Evolutionary conservation across 1,139 yeast genomes (phyloP).

Genomic region (Spathaspora sp.): DNA sequence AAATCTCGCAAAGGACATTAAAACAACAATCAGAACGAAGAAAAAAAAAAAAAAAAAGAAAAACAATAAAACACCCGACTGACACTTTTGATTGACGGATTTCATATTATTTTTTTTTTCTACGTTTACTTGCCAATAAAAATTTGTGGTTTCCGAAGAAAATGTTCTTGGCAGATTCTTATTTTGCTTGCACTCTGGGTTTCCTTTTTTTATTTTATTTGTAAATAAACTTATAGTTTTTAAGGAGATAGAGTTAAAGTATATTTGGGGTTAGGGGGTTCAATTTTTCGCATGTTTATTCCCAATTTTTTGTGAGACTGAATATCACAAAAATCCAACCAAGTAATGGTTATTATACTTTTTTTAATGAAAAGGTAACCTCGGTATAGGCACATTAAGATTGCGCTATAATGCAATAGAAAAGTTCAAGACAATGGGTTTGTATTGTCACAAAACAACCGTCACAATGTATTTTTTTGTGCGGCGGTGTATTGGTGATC

Average conservation of each 20-base stretch:
- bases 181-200: background rate
- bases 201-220: background rate
- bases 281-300: too few species aligned
- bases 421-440: background rate
- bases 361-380: too few species aligned
- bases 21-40: background rate
- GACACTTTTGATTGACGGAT: constrained; percentile 1
- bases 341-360: too few species aligned
- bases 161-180: constrained; percentile 1
- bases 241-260: background rate
- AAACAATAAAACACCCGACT: background rate
- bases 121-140: background rate
- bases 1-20: background rate
- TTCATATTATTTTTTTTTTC: constrained; percentile 1
- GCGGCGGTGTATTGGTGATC: background rate
- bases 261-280: background rate
- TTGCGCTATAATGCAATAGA: too few species aligned
- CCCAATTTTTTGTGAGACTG: background rate
- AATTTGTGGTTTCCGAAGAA: background rate
- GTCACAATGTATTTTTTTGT: background rate
- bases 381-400: too few species aligned
- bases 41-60: background rate
- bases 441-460: background rate
- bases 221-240: background rate
- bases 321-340: background rate